Conservation (phyloP, 2,329 filamentous ascomycete genomes). For the Colletotrichum destructivum region DNA sequence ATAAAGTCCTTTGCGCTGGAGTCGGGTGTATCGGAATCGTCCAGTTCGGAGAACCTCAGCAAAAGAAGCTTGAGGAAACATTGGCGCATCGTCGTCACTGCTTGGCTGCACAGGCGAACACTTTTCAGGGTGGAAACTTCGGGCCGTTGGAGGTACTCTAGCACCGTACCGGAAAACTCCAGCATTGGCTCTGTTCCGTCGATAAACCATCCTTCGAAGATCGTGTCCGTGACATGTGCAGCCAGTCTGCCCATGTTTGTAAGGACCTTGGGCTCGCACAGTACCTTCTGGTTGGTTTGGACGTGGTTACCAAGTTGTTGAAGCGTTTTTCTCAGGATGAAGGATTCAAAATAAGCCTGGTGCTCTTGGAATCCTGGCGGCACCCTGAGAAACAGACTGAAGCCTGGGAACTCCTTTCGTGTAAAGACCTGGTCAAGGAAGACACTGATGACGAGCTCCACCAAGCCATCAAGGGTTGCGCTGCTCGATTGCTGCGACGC, state of each 20-base stretch:
- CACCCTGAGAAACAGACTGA: conserved; percentile 87
- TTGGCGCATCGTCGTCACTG: conserved; percentile 81
- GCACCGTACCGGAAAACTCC: conserved; percentile 86
- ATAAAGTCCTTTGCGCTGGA: conserved; percentile 80
- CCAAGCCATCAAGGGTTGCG: conserved; percentile 80
- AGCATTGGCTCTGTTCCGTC: conserved; percentile 87
- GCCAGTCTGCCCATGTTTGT: conserved; percentile 89
- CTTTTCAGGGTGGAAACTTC: conserved; percentile 87
- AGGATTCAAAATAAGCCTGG: conserved; percentile 95
- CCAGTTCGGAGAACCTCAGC: conserved; percentile 86
- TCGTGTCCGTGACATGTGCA: conserved; percentile 86
- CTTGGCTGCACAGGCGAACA: conserved; percentile 91
- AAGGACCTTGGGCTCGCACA: conserved; percentile 86
- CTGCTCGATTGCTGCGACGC: conserved; percentile 71
- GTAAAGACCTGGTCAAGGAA: conserved; percentile 89
- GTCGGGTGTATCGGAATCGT: conserved; percentile 74
- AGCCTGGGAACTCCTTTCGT: conserved; percentile 91
- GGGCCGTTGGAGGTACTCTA: conserved; percentile 91
- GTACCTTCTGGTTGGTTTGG: conserved; percentile 77
- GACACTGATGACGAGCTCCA: conserved; percentile 83
- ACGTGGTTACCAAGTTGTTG: conserved; percentile 79
- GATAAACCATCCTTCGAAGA: conserved; percentile 97
- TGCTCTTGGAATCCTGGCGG: conserved; percentile 95
- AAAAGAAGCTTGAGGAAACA: conserved; percentile 86
- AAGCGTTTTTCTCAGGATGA: conserved; percentile 83